Base-by-base conservation (phyloP, 1,139 yeast species). In the Komagataea norvegica region DNA sequence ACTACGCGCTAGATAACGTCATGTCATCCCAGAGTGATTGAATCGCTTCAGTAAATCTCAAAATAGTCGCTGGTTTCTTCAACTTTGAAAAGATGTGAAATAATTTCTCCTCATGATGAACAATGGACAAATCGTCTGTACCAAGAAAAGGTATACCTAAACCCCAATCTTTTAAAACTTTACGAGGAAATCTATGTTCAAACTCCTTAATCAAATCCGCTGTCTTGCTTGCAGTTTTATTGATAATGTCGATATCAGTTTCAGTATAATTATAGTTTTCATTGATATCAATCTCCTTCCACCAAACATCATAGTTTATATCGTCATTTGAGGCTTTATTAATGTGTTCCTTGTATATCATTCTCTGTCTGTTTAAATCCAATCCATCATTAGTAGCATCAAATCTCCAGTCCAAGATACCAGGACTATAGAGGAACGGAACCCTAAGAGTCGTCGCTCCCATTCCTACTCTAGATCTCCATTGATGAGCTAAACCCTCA, bases 391-490 rank as follows among this genome's bases (percentile, higher is more conserved):
- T 55, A 49, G 44, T 52, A 44, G 25, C 54, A 22, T 40, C 70
- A 52, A 71, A 77, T 31, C 77, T 56, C 2, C 66, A 54, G 48
- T 73, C 70, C 22, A 67, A 51, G 1, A 61, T 51, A 3, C 67
- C 60, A 0, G 80, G 72, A 0, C 87, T 74, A 20, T 73, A 66
- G 29, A 80, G 52, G 46, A 73, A 78, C 0, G 88, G 88, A 11
- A 79, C 69, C 29, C 74, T 65, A 46, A 76, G 78, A 7, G 67
- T 54, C 6, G 60, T 38, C 15, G 61, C 55, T 6, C 44, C 17
- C 4, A 52, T 41, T 29, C 46, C 34, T 17, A 48, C 42, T 21
- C 39, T 45, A 31, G 66, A 64, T 45, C 70, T 55, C 78, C 78
- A 76, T 42, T 72, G 72, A 5, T 57, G 59, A 1, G 72, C 61